A percentile compares a stretch with the other conserved stretches of the same genome.
Conservation (phyloP, 106 monocot genomes). For the Dendrobium huoshanense region DNA sequence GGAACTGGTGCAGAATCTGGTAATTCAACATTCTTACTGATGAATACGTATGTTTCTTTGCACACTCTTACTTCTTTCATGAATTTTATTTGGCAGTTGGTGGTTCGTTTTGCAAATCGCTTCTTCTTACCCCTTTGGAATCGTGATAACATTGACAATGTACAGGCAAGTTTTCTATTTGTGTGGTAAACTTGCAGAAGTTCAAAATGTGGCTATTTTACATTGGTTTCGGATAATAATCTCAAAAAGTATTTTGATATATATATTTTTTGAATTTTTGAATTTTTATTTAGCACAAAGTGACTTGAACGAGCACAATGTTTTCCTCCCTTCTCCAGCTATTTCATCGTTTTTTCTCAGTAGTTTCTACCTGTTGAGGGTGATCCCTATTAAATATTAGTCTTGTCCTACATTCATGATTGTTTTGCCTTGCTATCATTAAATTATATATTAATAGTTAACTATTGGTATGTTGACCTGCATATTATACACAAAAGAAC, state of each 20-base stretch:
- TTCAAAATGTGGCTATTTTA: neutral
- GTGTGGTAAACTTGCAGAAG: neutral
- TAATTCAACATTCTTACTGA: constrained; percentile 16
- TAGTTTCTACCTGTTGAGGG: neutral
- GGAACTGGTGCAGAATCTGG: constrained; percentile 96
- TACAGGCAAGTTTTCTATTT: constrained; percentile 50
- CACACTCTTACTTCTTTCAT: constrained; percentile 6
- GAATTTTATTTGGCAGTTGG: constrained; percentile 47
- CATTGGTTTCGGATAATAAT: neutral
- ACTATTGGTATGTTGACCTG: neutral
- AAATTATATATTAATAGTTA: no score
- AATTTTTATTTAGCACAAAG: neutral
- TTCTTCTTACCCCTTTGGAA: constrained; percentile 97
- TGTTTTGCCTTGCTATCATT: neutral
- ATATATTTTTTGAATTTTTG: neutral
- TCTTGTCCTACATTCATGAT: neutral
- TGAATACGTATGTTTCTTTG: neutral
- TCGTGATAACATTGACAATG: constrained; percentile 89
- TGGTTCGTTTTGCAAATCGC: constrained; percentile 97
- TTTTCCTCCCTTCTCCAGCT: neutral
- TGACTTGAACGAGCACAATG: neutral
- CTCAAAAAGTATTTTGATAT: neutral
- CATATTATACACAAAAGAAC: no score
- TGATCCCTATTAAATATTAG: neutral
- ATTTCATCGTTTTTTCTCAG: neutral